Percentiles rank a stretch among this genome's conserved stretches.
These are phyloP conservation scores for Gymnopus androsaceus DNA, from an alignment of 1,284 basidiomycete genomes.

Conservation along the genomic window DNA sequence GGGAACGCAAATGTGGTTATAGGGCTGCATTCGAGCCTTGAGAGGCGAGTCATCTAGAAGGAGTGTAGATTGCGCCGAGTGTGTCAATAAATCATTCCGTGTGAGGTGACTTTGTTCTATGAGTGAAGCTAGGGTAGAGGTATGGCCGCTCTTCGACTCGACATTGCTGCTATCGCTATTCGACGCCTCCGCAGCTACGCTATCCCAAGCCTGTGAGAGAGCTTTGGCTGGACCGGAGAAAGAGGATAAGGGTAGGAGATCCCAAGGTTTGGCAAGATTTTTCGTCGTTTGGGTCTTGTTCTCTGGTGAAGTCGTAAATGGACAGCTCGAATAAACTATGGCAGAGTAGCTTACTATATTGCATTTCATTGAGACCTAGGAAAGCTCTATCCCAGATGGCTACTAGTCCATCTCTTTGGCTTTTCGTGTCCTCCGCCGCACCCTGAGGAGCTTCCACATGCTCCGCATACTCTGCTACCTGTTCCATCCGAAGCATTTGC, in stretches of 20 bases:
- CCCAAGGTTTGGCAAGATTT: slow-evolving; percentile 67
- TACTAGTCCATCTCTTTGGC: slow-evolving; percentile 30
- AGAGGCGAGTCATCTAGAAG: slow-evolving; percentile 69
- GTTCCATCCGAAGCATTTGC: slow-evolving; percentile 45
- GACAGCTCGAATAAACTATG: neutral
- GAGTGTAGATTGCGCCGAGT: slow-evolving; percentile 60
- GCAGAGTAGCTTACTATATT: slow-evolving; percentile 50
- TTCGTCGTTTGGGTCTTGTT: slow-evolving; percentile 61
- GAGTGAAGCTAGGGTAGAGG: neutral
- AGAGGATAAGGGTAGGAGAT: slow-evolving; percentile 19
- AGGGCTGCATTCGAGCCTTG: slow-evolving; percentile 70
- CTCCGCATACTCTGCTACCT: slow-evolving; percentile 21
- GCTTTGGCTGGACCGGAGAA: neutral
- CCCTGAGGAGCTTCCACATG: neutral
- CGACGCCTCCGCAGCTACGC: neutral
- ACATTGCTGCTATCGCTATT: too few species aligned
- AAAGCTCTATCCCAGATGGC: slow-evolving; percentile 70
- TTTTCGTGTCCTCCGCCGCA: neutral
- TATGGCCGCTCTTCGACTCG: too few species aligned
- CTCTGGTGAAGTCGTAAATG: slow-evolving; percentile 28
- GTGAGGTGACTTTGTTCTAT: neutral
- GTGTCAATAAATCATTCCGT: slow-evolving; percentile 23
- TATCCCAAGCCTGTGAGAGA: slow-evolving; percentile 6
- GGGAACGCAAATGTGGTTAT: slow-evolving; percentile 60
- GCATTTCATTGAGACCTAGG: slow-evolving; percentile 48